A percentile compares a stretch with the other conserved stretches of the same genome.
These are phyloP conservation scores for Triangularia verruculosa DNA, from an alignment of 2,329 filamentous ascomycete genomes.

Conservation along the genomic window DNA sequence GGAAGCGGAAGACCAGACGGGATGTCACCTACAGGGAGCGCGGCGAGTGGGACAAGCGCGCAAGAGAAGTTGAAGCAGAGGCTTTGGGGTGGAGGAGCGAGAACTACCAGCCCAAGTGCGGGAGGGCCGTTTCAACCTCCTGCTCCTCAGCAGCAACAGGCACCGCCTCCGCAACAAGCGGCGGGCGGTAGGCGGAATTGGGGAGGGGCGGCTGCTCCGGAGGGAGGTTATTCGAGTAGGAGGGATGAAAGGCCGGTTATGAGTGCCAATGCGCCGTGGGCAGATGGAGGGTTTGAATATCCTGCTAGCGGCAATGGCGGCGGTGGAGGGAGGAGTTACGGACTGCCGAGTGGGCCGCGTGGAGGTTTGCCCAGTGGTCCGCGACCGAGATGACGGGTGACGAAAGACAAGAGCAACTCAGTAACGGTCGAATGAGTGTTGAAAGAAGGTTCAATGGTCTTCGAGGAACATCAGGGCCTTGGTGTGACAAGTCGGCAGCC, in stretches of 20 bases:
- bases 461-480: neutral
- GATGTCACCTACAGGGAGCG: constrained; percentile 29
- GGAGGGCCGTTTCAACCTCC: constrained; percentile 49
- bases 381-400: constrained; percentile 39
- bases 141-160: constrained; percentile 28
- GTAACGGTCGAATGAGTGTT: neutral
- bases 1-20: constrained; percentile 25
- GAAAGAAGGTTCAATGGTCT: neutral
- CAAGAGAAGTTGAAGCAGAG: constrained; percentile 81
- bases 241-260: constrained; percentile 41
- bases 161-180: constrained; percentile 11
- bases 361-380: constrained; percentile 36
- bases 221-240: constrained; percentile 26
- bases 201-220: constrained; percentile 16
- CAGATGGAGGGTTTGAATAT: constrained; percentile 41
- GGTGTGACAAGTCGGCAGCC: neutral
- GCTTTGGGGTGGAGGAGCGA: constrained; percentile 64
- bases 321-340: constrained; percentile 35
- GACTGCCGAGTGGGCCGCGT: constrained; percentile 47
- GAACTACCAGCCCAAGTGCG: constrained; percentile 54
- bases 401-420: neutral
- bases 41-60: constrained; percentile 54
- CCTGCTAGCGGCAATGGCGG: constrained; percentile 35
- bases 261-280: constrained; percentile 48
- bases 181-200: constrained; percentile 33